A percentile compares a stretch with the other conserved stretches of the same genome.
These are phyloP conservation scores for Clavariopsis aquatica DNA, from an alignment of 495 filamentous ascomycete genomes.

Conservation along the genomic window DNA sequence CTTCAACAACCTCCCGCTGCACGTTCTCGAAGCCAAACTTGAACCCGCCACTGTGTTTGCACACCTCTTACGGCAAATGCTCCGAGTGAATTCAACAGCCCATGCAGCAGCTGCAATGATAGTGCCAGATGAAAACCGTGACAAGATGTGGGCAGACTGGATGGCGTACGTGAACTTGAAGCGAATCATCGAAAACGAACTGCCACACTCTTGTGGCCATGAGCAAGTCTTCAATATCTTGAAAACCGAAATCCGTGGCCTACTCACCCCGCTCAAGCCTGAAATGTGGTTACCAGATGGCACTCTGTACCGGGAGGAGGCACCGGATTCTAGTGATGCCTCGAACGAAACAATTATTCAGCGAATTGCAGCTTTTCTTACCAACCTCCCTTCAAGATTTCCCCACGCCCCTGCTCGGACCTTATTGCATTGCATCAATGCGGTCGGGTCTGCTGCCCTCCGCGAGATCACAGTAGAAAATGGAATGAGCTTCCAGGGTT, in stretches of 20 bases:
- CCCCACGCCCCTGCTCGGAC: constrained; percentile 65
- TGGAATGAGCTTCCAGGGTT: constrained; percentile 84
- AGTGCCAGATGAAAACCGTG: constrained; percentile 68
- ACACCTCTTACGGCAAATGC: constrained; percentile 75
- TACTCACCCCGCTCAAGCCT: constrained; percentile 65
- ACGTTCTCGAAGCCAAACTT: constrained; percentile 82
- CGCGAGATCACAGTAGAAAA: constrained; percentile 79
- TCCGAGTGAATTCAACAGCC: constrained; percentile 88
- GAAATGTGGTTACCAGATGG: constrained; percentile 57
- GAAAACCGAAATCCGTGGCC: constrained; percentile 68
- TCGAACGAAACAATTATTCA: constrained; percentile 65
- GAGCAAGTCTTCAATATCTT: constrained; percentile 70
- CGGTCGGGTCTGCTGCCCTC: constrained; percentile 67
- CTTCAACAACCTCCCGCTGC: constrained; percentile 76
- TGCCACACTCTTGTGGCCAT: constrained; percentile 59
- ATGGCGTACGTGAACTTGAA: constrained; percentile 72
- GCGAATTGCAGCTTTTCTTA: constrained; percentile 80
- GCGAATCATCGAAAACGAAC: constrained; percentile 50
- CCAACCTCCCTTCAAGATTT: constrained; percentile 72
- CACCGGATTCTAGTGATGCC: constrained; percentile 47
- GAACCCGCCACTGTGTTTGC: constrained; percentile 88
- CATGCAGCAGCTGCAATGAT: constrained; percentile 80
- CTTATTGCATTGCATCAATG: constrained; percentile 68
- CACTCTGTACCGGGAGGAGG: constrained; percentile 55
- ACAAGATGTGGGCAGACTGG: constrained; percentile 95